Base-by-base conservation (phyloP, 371 early-diverging fungal genomes). In the Mucor saturninus region DNA sequence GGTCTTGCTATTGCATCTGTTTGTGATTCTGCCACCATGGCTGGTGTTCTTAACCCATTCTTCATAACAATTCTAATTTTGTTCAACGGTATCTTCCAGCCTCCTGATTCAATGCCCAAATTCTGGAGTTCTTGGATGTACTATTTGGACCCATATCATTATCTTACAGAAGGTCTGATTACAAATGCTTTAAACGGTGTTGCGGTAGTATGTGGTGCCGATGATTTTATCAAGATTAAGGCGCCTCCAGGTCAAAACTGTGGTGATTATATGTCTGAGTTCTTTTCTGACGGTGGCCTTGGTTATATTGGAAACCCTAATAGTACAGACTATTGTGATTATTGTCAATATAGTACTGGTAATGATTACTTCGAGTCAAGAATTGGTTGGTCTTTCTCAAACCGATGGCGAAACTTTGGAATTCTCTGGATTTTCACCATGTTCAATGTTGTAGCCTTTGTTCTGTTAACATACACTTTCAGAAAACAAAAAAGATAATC, bases 51-150 rank as follows among this genome's bases (percentile, higher is more conserved):
- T 40, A 85, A 86, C 32, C 89, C 91, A 4, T 79, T 89, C 50
- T 72, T 89, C 46, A 74, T 83, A 32, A 76, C 87, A 0, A 65
- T 87, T 49, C 71, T 89, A 46, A 71, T 79, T 58, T 67, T 91
- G 43, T 88, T 88, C 72, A 74, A 76, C 56, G 90, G 90, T 66
- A 71, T 89, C 39, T 77, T 88, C 57, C 83, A 89, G 37, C 78
- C 86, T 7, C 73, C 78, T 29, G 26, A 38, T 2, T 59, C 71
- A 3, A 88, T 91, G 85, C 89, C 90, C 14, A 59, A 59, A 15
- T 89, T 92, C 76, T 91, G 89, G 87, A 73, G 82, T 9, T 56
- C 71, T 1, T 89, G 89, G 89, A 83, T 92, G 78, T 90, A 89
- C 68, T 86, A 82, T 78, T 54, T 89, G 13, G 82, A 85, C 57